Base-by-base conservation (phyloP, 495 filamentous ascomycete species). In the Penicillium robsamsonii region DNA sequence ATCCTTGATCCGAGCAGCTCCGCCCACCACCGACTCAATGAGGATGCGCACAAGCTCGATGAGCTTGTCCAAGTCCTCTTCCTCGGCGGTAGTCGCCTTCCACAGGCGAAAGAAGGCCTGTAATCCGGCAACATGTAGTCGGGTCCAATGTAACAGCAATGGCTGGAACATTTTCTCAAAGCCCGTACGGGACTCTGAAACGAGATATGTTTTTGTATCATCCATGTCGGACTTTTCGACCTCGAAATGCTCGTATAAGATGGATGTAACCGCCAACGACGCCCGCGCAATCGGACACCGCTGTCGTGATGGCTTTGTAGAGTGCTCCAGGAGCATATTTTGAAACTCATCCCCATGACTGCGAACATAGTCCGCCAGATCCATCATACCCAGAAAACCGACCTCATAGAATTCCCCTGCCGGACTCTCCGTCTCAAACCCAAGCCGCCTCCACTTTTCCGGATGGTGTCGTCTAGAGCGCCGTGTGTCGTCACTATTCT, bases 341-440 rank as follows among this genome's bases (percentile, higher is more conserved):
- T 96, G 93, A 61, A 94, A 97, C 33, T 84, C 84, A 67, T 97
- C 91, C 65, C 96, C 90, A 59, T 95, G 84, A 65, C 89, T 95
- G 60, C 87, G 81, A 46, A 96, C 89, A 69, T 89, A 99, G 70
- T 97, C 92, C 7, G 90, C 92, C 64, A 97, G 67, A 70, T 99
- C 94, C 91, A 97, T 96, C 86, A 99, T 90, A 20, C 95, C 94
- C 41, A 99, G 71, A 67, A 93, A 97, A 2, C 94, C 94, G 17
- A 87, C 85, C 24, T 84, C 79, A 3, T 91, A 85, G 70, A 99
- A 97, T 61, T 97, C 94, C 58, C 77, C 72, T 0, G 85, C 85
- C 10, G 94, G 94, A 55, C 80, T 89, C 67, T 97, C 95, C 0
- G 90, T 87, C 70, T 94, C 89, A 64, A 99, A 99, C 3, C 94